A percentile compares a stretch with the other conserved stretches of the same genome.
phyloP scores from a whole-genome alignment of 129 eudicot species.

The Flaveria bidentis region DNA sequence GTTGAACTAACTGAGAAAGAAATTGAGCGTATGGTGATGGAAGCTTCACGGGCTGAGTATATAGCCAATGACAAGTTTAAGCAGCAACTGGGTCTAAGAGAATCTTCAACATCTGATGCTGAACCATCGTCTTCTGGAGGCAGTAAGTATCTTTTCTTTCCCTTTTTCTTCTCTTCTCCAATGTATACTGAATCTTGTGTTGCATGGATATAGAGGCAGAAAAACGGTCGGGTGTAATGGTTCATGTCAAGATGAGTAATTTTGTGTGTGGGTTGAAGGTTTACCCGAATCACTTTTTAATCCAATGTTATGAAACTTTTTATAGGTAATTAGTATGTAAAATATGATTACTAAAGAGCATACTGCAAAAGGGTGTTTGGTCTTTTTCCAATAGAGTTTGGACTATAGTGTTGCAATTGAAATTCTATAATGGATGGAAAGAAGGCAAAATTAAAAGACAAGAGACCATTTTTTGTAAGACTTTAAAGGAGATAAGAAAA shows the following conservation, averaged over 20 bases:
- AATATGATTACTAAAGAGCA: background rate
- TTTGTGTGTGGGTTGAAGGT: background rate
- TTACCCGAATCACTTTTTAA: background rate
- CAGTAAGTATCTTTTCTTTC: conserved; percentile 46
- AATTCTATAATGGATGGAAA: background rate
- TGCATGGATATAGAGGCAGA: background rate
- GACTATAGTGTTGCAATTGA: background rate
- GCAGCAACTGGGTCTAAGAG: conserved; percentile 67
- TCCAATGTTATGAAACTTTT: background rate
- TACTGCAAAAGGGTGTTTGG: background rate
- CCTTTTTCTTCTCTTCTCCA: background rate
- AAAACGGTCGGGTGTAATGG: background rate
- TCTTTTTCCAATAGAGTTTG: background rate
- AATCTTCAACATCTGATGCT: conserved; percentile 88
- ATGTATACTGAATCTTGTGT: background rate
- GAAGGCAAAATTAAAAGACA: background rate
- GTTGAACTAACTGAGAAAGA: conserved; percentile 96
- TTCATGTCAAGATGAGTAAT: background rate
- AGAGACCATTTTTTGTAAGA: too few species aligned
- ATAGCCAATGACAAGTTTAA: conserved; percentile 70
- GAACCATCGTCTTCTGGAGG: conserved; percentile 99
- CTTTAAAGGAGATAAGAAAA: too few species aligned
- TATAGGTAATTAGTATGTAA: background rate
- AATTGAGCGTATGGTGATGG: conserved; percentile 97
- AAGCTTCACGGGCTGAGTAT: conserved; percentile 94